Base-by-base conservation (phyloP, 345 rosid genomes). In the Pugionium cornutum region DNA sequence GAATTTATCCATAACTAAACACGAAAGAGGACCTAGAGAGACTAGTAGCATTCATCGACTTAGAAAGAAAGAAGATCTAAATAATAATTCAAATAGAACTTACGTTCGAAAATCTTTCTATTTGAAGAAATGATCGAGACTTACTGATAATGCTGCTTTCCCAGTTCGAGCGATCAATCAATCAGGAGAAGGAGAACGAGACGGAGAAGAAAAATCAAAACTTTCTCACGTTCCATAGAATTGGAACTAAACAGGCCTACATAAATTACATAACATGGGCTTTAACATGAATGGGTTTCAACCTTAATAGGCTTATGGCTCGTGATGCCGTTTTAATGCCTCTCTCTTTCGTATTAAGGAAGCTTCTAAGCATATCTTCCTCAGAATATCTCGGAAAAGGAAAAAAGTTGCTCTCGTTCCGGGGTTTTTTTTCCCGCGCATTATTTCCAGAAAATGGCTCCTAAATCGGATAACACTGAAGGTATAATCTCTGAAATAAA, bases 391-490 rank as follows among this genome's bases (percentile, higher is more conserved):
- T 35, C 62, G 27, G 56, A 9, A 54, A 46, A 11, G 31, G 54
- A 37, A 36, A 40, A 71, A 51, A 28, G 39, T 57, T 36, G 54
- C 69, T 55, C 27, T 34, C 43, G 32, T 46, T 55, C 40, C 0
- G 5, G n/a, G 40, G 8, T 4, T 49, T 44, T 35, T 30, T 28
- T 86, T 84, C 89, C 86, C 90, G 92, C 96, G 73, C 81, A 67
- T 69, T 72, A 55, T 41, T 64, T 26, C 65, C 44, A 29, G 56
- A 54, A 66, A 40, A 91, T 91, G 98, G 86, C 98, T 77, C 90
- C 92, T 0, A 91, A 86, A 75, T 63, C 87, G 32, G 95, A 91
- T 55, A 82, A 78, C 76, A 58, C 84, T 7, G 96, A 89, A 80
- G 85, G 96, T 86, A 37, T 30, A 62, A 53, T n/a, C 46, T 7